Percentiles rank a stretch among this genome's conserved stretches.
Conservation (phyloP, 164 flowering plant species). For the Piper betle region DNA sequence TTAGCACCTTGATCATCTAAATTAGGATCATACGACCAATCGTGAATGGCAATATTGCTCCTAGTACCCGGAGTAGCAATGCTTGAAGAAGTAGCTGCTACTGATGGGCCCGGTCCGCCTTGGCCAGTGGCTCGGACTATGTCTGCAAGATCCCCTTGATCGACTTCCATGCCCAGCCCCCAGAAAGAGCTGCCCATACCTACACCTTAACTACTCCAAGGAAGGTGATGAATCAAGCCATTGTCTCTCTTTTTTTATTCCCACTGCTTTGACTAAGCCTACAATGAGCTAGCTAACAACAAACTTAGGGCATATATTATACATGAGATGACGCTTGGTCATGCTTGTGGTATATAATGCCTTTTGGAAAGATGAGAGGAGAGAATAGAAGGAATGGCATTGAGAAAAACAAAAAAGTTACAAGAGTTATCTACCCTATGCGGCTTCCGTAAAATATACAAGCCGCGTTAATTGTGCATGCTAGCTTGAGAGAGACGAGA, state of each 20-base stretch:
- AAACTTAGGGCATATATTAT: slow-evolving; percentile 10
- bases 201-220: neutral
- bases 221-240: neutral
- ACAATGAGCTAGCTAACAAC: slow-evolving; percentile 11
- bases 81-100: neutral
- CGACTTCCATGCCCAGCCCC: slow-evolving; percentile 37
- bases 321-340: neutral
- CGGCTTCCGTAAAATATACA: no score
- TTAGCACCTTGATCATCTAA: slow-evolving; percentile 16
- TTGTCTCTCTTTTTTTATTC: neutral
- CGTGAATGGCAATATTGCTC: neutral
- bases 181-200: slow-evolving; percentile 25
- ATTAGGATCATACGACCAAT: slow-evolving; percentile 10
- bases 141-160: slow-evolving; percentile 73
- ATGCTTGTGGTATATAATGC: slow-evolving; percentile 7
- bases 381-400: no score
- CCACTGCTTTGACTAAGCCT: slow-evolving; percentile 2
- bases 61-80: no score
- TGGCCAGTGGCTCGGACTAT: slow-evolving; percentile 44
- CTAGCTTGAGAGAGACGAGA: slow-evolving; percentile 15
- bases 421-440: no score
- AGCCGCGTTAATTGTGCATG: no score
- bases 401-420: no score
- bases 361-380: slow-evolving; percentile 4
- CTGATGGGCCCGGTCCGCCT: slow-evolving; percentile 2